Evolutionary conservation across 169 alveolate genomes (phyloP).

Genomic region (Eimeria praecox): DNA sequence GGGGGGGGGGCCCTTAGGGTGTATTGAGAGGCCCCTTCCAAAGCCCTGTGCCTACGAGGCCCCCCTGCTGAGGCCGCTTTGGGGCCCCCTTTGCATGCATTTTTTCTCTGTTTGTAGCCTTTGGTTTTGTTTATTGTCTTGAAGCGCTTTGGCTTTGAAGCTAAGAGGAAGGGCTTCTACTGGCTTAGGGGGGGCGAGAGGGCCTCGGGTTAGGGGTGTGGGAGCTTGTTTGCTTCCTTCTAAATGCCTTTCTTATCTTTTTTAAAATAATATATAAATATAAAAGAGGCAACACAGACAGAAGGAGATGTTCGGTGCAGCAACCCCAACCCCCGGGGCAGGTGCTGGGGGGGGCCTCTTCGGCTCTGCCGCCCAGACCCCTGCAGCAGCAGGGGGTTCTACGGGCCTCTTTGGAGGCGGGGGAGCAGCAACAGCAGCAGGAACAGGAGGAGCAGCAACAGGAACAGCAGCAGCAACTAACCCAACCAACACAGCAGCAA

Average conservation of each 20-base stretch:
- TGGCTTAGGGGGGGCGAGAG: background rate
- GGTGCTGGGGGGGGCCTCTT: conserved; percentile 37
- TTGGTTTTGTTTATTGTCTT: background rate
- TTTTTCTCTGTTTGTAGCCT: background rate
- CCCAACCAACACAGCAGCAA: background rate
- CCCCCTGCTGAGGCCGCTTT: background rate
- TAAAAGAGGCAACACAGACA: background rate
- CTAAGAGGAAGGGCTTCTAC: background rate
- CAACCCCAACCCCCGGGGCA: background rate
- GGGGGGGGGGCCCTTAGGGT: background rate
- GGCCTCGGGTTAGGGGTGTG: background rate
- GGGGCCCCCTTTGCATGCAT: background rate
- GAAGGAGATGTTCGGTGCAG: conserved; percentile 26
- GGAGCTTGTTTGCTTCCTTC: background rate
- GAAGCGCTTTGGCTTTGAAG: background rate
- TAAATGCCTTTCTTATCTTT: background rate
- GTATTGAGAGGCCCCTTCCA: background rate
- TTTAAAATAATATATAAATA: background rate
- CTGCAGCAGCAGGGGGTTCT: conserved; percentile 15
- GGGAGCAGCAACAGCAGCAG: conserved; percentile 4
- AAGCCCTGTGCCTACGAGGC: background rate
- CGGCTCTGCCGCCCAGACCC: conserved; percentile 40
- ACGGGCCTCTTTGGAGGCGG: conserved; percentile 47
- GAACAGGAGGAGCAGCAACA: background rate
- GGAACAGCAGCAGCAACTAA: background rate